Base-by-base conservation (phyloP, 2,329 filamentous ascomycete species). In the Cercospora nicotianae region DNA sequence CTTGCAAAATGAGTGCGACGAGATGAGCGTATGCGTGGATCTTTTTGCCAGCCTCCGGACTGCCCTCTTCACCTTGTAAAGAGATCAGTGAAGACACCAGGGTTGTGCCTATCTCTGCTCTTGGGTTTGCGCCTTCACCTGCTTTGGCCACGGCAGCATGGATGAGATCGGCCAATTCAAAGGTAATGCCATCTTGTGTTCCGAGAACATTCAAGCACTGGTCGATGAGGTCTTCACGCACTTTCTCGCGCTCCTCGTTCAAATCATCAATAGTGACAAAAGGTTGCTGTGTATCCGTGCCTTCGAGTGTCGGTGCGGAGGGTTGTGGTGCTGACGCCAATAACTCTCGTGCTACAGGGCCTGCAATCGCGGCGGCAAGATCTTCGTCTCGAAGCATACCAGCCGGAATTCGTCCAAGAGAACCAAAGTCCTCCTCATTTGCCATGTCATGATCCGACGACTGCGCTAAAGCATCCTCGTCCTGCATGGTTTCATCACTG, bases 11-110 rank as follows among this genome's bases (percentile, higher is more conserved):
- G 42, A 99, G 83, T 3, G 93, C 95, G 10, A 99, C 84, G 13
- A 99, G 85, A 80, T 99, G 94, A 18, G 95, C 93, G 80, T 96
- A 97, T 1, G 95, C 92, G 20, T 93, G 91, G 72, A 99, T 88
- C 77, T 93, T 94, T 75, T 87, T 87, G 51, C 87, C 86, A 72
- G 86, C 83, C 68, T 88, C 84, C 48, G 75, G 70, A 53, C 70
- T 75, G 8, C 71, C 70, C 31, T 86, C 85, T 57, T 86, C 86
- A 70, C 83, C 83, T 74, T 88, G 85, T 61, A 89, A 79, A 9
- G 88, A 90, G 59, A 96, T 90, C 12, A 99, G 82, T 0, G 93
- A 96, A 74, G 91, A 90, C 4, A 94, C 90, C 57, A 99, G 83
- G 0, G 93, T 96, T 61, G 90, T 87, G 16, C 92, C 93, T 72